Conservation (phyloP, 2,329 filamentous ascomycete genomes). For the Rhytidhysteron rufulum region DNA sequence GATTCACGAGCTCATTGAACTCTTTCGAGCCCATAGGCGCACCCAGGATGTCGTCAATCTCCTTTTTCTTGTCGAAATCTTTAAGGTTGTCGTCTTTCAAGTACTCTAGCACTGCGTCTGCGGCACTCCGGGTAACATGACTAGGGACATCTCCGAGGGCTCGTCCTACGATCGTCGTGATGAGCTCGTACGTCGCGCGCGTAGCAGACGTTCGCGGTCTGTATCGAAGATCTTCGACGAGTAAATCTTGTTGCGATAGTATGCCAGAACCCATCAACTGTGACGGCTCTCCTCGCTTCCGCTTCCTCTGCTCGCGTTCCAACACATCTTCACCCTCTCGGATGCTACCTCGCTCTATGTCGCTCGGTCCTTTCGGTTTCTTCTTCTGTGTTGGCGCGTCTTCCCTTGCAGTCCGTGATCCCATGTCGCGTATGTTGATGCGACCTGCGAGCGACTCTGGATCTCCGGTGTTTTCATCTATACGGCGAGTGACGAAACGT, state of each 20-base stretch:
- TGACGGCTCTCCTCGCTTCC: constrained; percentile 69
- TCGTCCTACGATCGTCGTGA: constrained; percentile 83
- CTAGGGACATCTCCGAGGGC: constrained; percentile 90
- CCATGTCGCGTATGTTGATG: constrained; percentile 94
- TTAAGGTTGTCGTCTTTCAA: constrained; percentile 95
- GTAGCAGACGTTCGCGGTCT: constrained; percentile 88
- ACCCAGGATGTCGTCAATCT: constrained; percentile 92
- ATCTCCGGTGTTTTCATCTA: constrained; percentile 93
- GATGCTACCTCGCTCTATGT: constrained; percentile 70
- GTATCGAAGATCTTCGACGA: constrained; percentile 89
- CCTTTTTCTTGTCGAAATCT: constrained; percentile 97
- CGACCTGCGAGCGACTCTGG: constrained; percentile 95
- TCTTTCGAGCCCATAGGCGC: constrained; percentile 77
- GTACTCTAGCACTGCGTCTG: constrained; percentile 84
- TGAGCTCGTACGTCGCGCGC: constrained; percentile 88
- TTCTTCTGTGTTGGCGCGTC: constrained; percentile 72
- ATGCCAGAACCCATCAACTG: constrained; percentile 72
- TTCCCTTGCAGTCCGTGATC: constrained; percentile 75
- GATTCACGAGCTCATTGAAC: constrained; percentile 93
- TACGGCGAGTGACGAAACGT: constrained; percentile 87
- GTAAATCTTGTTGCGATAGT: constrained; percentile 75
- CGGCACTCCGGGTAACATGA: constrained; percentile 87
- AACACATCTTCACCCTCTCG: constrained; percentile 81
- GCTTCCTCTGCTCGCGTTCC: constrained; percentile 79
- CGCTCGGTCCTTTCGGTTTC: constrained; percentile 63